Evolutionary conservation across 768 basidiomycete genomes (phyloP).

Genomic region (Gyrodon lividus): DNA sequence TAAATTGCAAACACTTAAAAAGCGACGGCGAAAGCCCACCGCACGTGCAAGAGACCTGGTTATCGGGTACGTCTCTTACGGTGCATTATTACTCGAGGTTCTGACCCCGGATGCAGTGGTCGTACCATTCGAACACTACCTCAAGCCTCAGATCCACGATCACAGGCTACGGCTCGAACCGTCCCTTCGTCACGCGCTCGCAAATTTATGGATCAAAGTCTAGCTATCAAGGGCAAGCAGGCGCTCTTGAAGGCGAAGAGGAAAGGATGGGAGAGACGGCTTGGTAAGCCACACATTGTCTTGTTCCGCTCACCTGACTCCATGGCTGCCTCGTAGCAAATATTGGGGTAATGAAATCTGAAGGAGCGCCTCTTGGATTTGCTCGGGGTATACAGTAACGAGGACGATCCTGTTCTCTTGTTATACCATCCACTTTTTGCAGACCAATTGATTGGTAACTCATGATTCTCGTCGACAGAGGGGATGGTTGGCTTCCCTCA

Average conservation of each 20-base stretch:
- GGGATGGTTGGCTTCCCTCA: no score
- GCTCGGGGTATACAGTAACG: conserved; percentile 13
- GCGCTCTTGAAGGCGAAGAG: conserved; percentile 35
- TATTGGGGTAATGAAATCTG: conserved; percentile 52
- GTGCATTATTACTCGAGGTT: background rate
- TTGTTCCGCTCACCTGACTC: background rate
- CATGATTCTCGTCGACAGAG: no score
- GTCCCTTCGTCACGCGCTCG: conserved; percentile 47
- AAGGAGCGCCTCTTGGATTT: conserved; percentile 55
- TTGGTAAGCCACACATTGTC: conserved; percentile 42
- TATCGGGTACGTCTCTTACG: conserved; percentile 43
- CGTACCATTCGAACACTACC: conserved; percentile 53
- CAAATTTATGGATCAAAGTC: conserved; percentile 51
- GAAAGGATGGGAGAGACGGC: conserved; percentile 56
- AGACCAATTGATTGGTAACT: no score
- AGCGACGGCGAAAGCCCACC: conserved; percentile 33
- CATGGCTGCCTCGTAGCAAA: conserved; percentile 39
- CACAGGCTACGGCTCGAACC: conserved; percentile 39
- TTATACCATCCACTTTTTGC: background rate
- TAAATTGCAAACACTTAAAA: conserved; percentile 22
- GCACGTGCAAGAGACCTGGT: conserved; percentile 48
- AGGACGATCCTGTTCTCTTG: background rate
- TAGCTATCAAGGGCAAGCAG: conserved; percentile 44
- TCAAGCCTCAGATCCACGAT: conserved; percentile 23
- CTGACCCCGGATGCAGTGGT: conserved; percentile 39